These are phyloP conservation scores for Cantharellus anzutake DNA, from an alignment of 768 basidiomycete genomes.

Conservation along the genomic window DNA sequence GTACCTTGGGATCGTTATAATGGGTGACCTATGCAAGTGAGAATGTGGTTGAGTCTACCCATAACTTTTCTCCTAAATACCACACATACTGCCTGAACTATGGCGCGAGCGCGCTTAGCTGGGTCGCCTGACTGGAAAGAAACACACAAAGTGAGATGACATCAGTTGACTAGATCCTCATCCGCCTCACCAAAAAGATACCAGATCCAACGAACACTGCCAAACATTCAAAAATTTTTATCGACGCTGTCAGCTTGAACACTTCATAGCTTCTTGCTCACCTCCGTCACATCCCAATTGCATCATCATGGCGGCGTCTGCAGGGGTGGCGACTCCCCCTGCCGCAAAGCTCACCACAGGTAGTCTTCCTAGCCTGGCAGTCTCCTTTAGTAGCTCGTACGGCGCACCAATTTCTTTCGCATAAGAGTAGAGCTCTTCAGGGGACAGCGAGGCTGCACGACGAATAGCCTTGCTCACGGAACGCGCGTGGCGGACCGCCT, in stretches of 20 bases:
- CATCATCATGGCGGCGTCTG: constrained; percentile 98
- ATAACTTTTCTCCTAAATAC: constrained; percentile 1
- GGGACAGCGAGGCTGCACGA: constrained; percentile 69
- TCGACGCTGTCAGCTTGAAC: too few relatives aligned
- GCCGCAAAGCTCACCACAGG: constrained; percentile 97
- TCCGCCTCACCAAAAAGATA: constrained; percentile 64
- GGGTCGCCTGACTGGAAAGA: constrained; percentile 65
- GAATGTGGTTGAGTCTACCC: constrained; percentile 2
- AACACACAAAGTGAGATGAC: not conserved
- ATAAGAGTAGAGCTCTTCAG: constrained; percentile 85
- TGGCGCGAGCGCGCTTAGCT: constrained; percentile 81
- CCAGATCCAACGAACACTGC: constrained; percentile 95
- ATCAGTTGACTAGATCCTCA: not conserved
- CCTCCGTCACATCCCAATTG: constrained; percentile 93
- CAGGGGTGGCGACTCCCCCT: constrained; percentile 83
- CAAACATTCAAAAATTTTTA: constrained; percentile 1
- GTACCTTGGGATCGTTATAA: constrained; percentile 80
- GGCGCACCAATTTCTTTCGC: constrained; percentile 89
- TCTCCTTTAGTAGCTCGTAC: constrained; percentile 89
- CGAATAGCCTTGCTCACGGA: constrained; percentile 71
- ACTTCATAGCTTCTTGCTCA: constrained; percentile 19
- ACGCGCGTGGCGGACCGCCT: constrained; percentile 80
- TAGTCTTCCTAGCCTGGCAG: constrained; percentile 77
- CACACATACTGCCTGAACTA: constrained; percentile 71
- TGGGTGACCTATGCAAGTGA: constrained; percentile 49